Base-by-base conservation (phyloP, 140 eudicot genomes). In the Erigeron philadelphicus region DNA sequence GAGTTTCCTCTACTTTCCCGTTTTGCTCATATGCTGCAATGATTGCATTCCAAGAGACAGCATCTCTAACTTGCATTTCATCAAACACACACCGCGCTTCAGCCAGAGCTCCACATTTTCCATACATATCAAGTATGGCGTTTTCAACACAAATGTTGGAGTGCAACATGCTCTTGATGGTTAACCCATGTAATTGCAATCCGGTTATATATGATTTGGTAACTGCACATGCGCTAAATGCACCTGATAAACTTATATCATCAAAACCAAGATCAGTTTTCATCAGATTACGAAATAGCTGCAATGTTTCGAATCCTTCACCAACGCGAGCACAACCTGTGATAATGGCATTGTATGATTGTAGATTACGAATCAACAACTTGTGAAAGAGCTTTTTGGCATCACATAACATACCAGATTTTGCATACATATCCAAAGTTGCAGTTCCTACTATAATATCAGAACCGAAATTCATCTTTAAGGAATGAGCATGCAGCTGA, bases 51-150 rank as follows among this genome's bases (percentile, higher is more conserved):
- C 90, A 90, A 56, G 97, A 83, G 1, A 90, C 94, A 52, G 88
- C 83, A 25, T 87, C 97, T 72, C 88, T 68, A 57, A 23, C 70
- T 11, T 73, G 79, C 97, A 90, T 90, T 69, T 85, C 86, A 35
- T 80, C 80, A 64, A 90, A 90, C 67, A 87, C 84, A 8, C 10
- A 53, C 4, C 80, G 81, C 50, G 95, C 93, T 25, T 80, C 87
- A n/a, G 19, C 42, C 53, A 84, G 15, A 31, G 85, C 88, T 80
- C 94, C 90, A 80, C 90, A 88, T 72, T 90, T 90, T 16, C 94
- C 97, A 64, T 90, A 87, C 97, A 87, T 87, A 68, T 90, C 97
- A 60, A 90, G 76, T 62, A 90, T 85, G 31, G 97, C 94, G 56
- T 90, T 90, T 65, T 78, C 88, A 9, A 90, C 94, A 80, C 97